These are phyloP conservation scores for Paramarasmius palmivorus DNA, from an alignment of 1,284 basidiomycete species.

Conservation along the genomic window DNA sequence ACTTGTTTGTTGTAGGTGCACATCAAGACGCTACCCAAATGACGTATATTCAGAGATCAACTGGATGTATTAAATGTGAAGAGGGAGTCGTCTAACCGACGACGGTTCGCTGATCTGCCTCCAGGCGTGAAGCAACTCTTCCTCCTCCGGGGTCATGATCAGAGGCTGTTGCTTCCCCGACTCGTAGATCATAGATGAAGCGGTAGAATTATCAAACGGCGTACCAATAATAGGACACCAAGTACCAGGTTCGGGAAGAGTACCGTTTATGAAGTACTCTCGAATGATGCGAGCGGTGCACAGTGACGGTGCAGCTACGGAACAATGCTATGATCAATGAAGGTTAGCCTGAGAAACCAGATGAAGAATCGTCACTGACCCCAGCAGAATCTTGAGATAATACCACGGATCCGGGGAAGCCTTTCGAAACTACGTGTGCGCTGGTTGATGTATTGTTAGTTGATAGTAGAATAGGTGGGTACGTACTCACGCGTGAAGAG, in stretches of 20 bases:
- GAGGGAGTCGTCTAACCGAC: no score
- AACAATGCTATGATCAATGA: constrained; percentile 11
- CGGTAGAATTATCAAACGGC: constrained; percentile 1
- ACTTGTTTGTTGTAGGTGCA: no score
- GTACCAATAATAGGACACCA: constrained; percentile 12
- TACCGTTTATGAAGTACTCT: constrained; percentile 17
- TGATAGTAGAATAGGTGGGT: not conserved
- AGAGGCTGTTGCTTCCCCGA: no score
- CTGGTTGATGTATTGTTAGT: not conserved
- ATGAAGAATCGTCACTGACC: constrained; percentile 1
- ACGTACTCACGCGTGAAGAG: constrained; percentile 1
- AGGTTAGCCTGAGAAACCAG: not conserved
- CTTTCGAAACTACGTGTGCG: constrained; percentile 7
- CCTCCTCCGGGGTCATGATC: no score
- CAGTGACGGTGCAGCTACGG: constrained; percentile 13
- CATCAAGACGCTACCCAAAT: no score
- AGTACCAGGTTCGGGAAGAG: constrained; percentile 12
- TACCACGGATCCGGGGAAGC: constrained; percentile 15
- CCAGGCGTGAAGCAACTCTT: no score
- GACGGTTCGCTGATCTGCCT: no score
- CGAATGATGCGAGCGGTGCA: constrained; percentile 13
- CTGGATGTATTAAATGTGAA: no score
- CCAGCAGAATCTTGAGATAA: constrained; percentile 15
- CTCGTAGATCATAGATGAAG: no score
- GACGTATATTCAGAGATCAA: no score